A percentile compares a stretch with the other conserved stretches of the same genome.
Evolutionary conservation across 352 stramenopile genomes (phyloP).

Genomic region (Thraustochytrium striatum): DNA sequence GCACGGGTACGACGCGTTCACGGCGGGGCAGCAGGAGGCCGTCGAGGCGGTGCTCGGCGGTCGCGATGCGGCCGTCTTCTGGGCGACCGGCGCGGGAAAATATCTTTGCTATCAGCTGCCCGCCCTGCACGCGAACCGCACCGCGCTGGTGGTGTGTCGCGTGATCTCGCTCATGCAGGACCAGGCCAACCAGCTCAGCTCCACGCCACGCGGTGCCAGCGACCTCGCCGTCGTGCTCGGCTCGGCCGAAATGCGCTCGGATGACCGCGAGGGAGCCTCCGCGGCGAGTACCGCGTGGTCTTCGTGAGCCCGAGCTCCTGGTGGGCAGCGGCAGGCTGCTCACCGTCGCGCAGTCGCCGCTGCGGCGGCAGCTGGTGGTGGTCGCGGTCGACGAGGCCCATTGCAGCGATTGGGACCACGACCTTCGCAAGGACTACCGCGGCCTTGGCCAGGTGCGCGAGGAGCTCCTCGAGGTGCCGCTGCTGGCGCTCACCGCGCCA

Average conservation of each 20-base stretch:
- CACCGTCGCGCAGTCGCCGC: too few relatives aligned
- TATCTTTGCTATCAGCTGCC: constrained; percentile 94
- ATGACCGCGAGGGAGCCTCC: neutral
- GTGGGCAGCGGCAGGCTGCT: constrained; percentile 26
- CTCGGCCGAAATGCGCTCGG: neutral
- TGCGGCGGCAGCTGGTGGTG: too few relatives aligned
- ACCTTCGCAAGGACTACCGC: constrained; percentile 98
- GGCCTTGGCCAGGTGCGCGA: constrained; percentile 79
- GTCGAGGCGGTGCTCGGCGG: neutral
- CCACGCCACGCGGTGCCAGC: neutral
- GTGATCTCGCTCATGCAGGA: constrained; percentile 98
- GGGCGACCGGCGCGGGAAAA: constrained; percentile 98
- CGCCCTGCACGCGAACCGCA: constrained; percentile 62
- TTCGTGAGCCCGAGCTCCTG: constrained; percentile 32
- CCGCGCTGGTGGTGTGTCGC: constrained; percentile 92
- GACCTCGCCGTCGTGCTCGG: constrained; percentile 3
- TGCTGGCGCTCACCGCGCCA: constrained; percentile 80
- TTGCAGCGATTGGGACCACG: constrained; percentile 94
- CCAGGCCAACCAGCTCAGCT: constrained; percentile 91
- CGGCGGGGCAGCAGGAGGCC: neutral
- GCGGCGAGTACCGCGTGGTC: neutral
- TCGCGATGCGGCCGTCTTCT: constrained; percentile 95
- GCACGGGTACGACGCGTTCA: neutral
- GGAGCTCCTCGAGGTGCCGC: constrained; percentile 82
- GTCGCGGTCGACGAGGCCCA: constrained; percentile 97